A percentile compares a stretch with the other conserved stretches of the same genome.
These are phyloP conservation scores for Starmerella cellae DNA, from an alignment of 805 yeast species.

Conservation along the genomic window DNA sequence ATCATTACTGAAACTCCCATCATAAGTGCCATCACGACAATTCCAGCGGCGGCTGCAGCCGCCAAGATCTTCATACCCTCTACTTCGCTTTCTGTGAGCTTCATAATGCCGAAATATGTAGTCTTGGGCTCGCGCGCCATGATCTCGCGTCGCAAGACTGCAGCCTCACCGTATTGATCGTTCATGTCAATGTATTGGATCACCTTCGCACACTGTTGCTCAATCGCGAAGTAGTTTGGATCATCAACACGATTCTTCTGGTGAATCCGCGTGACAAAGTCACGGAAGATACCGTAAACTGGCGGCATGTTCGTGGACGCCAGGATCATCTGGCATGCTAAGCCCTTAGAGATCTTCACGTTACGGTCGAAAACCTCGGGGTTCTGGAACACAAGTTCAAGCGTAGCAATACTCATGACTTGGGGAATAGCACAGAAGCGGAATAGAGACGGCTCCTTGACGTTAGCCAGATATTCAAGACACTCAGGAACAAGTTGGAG, in stretches of 20 bases:
- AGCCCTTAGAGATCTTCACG: slow-evolving; percentile 84
- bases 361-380: slow-evolving; percentile 52
- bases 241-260: slow-evolving; percentile 66
- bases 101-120: slow-evolving; percentile 1
- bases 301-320: slow-evolving; percentile 61
- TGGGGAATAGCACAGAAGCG: slow-evolving; percentile 96
- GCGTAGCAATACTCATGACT: slow-evolving; percentile 96
- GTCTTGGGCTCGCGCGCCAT: background rate
- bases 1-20: slow-evolving; percentile 11
- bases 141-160: slow-evolving; percentile 2
- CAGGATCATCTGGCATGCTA: slow-evolving; percentile 63
- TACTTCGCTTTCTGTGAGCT: slow-evolving; percentile 9
- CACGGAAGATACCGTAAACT: slow-evolving; percentile 62
- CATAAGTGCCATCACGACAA: slow-evolving; percentile 15
- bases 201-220: slow-evolving; percentile 73
- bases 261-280: slow-evolving; percentile 63
- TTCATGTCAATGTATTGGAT: slow-evolving; percentile 66
- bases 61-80: slow-evolving; percentile 13
- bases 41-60: slow-evolving; percentile 5
- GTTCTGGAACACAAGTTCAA: slow-evolving; percentile 74
- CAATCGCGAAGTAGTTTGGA: slow-evolving; percentile 74
- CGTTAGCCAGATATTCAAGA: slow-evolving; percentile 57
- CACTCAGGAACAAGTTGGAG: slow-evolving; percentile 66
- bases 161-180: slow-evolving; percentile 16
- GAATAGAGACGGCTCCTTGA: slow-evolving; percentile 71